Base-by-base conservation (phyloP, 2,329 filamentous ascomycete genomes). In the Myriangium duriaei region DNA sequence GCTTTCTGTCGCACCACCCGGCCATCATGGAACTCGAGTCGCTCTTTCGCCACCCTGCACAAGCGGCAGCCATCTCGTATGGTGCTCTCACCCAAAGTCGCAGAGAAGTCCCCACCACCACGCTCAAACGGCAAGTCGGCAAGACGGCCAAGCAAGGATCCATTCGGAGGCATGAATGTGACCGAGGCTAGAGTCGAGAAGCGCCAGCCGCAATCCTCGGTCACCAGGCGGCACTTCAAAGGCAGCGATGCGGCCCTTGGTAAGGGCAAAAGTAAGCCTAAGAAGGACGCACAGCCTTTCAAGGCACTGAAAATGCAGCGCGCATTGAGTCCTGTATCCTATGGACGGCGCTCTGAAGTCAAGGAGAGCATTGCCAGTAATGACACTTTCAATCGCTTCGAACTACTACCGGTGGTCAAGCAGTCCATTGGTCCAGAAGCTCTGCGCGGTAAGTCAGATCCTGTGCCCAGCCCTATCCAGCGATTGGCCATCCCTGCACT, bases 301-400 rank as follows among this genome's bases (percentile, higher is more conserved):
- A 87, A 92, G 56, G 87, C 88, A 4, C 67, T 96, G 58, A 94
- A 92, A 63, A 96, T 96, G 88, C 88, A 95, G 56, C 76, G 77
- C 36, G 70, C 81, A 2, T 65, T 96, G 45, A 67, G 82, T 2
- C 74, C 78, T 3, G 68, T 96, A 4, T 74, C 84, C 0, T 95
- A 95, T 54, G 74, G 74, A 26, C 72, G 75, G 48, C 69, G 76
- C 40, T 62, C 60, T n/a, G 61, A 64, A 34, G 62, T 76, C 47
- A 78, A 84, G 76, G 63, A 65, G 34, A 65, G 64, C 47, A 65
- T 80, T 38, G 62, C 72, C 33, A 68, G 79, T 35, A 67, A 86
- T 40, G 81, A 85, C 26, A 76, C 74, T 12, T 98, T 98, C 56
- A 76, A 85, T 40, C 71, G 85, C 48, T 84, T 98, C 50, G 67